phyloP scores from a whole-genome alignment of 2,329 filamentous ascomycete genomes.

The Diaporthe amygdali region DNA sequence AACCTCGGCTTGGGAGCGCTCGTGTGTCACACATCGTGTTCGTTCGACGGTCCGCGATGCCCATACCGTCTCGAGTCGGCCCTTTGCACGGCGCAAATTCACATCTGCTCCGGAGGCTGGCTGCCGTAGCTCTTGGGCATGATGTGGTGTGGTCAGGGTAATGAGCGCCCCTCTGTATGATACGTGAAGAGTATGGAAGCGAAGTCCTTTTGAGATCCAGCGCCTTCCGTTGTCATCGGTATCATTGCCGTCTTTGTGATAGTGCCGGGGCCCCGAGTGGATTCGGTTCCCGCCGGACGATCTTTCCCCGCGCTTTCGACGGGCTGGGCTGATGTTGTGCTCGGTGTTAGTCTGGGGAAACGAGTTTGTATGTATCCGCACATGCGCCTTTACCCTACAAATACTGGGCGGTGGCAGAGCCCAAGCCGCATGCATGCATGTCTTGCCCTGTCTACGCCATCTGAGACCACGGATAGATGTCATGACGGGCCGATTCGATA shows the following conservation, averaged over 20 bases:
- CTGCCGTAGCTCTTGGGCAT: background rate
- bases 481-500: constrained; percentile 32
- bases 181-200: background rate
- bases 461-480: constrained; percentile 8
- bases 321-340: background rate
- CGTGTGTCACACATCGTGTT: background rate
- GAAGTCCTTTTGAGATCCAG: background rate
- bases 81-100: background rate
- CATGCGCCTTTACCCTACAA: background rate
- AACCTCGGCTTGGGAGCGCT: background rate
- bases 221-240: background rate
- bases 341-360: background rate
- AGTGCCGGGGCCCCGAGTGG: constrained; percentile 9
- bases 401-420: background rate
- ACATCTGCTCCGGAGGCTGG: background rate
- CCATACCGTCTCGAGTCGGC: background rate
- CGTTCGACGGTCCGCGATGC: background rate
- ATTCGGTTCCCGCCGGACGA: background rate
- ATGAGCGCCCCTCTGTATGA: background rate
- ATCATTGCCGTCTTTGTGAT: constrained; percentile 4
- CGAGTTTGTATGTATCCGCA: background rate
- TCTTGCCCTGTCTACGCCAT: constrained; percentile 3
- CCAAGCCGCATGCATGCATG: background rate
- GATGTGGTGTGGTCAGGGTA: background rate
- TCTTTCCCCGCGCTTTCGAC: background rate